A percentile compares a stretch with the other conserved stretches of the same genome.
Evolutionary conservation across 73 alveolate genomes (phyloP).

Genomic region (Tetrahymena thermophila): DNA sequence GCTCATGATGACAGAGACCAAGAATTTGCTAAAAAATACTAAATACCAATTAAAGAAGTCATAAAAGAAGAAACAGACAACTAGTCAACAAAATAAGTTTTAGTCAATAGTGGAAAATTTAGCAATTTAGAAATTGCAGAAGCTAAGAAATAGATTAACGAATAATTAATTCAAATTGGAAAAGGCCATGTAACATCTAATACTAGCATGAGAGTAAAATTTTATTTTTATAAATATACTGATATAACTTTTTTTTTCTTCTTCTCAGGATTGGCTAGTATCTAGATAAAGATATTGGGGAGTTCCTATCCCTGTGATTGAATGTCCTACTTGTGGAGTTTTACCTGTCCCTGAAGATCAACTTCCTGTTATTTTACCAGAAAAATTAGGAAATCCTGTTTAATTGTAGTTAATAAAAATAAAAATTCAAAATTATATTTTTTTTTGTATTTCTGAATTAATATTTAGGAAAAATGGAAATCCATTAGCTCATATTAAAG

Average conservation of each 20-base stretch:
- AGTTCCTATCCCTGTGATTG: conserved; percentile 68
- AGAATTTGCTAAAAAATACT: conserved; percentile 25
- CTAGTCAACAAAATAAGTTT: background rate
- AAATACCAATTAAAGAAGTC: conserved; percentile 7
- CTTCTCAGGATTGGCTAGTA: background rate
- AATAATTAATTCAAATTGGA: background rate
- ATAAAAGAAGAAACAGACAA: conserved; percentile 20
- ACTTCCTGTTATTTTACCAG: conserved; percentile 59
- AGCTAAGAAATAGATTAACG: conserved; percentile 13
- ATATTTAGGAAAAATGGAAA: conserved; percentile 11
- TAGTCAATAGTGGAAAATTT: conserved; percentile 32
- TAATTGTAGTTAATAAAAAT: background rate
- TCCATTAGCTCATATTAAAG: background rate
- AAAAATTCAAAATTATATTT: no score
- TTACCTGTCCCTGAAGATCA: conserved; percentile 26
- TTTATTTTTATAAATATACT: background rate
- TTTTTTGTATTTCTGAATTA: no score
- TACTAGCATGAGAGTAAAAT: conserved; percentile 55
- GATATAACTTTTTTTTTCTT: background rate
- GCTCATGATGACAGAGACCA: conserved; percentile 57
- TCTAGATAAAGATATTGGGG: conserved; percentile 64
- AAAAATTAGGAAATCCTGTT: background rate
- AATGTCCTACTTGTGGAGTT: conserved; percentile 41
- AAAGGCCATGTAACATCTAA: conserved; percentile 17
- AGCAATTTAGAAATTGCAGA: conserved; percentile 16